These are phyloP conservation scores for Polyporus tsugae DNA, from an alignment of 1,284 basidiomycete species.

Conservation along the genomic window DNA sequence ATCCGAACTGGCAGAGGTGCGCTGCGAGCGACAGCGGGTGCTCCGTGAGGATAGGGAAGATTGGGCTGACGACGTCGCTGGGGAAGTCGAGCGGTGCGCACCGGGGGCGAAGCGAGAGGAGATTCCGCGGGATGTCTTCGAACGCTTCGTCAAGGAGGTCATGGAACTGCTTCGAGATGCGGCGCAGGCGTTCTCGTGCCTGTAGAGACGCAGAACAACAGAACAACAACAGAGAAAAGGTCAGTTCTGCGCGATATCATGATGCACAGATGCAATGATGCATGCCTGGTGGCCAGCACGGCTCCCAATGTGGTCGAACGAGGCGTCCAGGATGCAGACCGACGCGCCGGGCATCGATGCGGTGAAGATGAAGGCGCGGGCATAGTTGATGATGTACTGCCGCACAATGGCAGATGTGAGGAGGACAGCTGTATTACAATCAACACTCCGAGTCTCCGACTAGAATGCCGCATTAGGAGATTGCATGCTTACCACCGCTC, in stretches of 20 bases:
- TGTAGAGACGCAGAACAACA: neutral
- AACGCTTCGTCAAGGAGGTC: slow-evolving; percentile 17
- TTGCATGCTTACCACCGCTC: slow-evolving; percentile 71
- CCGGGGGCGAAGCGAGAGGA: slow-evolving; percentile 22
- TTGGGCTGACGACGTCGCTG: slow-evolving; percentile 53
- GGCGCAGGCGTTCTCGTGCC: slow-evolving; percentile 13
- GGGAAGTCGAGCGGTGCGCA: slow-evolving; percentile 23
- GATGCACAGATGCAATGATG: neutral
- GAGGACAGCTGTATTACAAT: slow-evolving; percentile 67
- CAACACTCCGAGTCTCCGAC: neutral
- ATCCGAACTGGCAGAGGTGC: slow-evolving; percentile 63
- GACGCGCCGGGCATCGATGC: slow-evolving; percentile 80
- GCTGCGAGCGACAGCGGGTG: slow-evolving; percentile 72
- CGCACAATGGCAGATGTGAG: slow-evolving; percentile 74
- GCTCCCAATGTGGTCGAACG: slow-evolving; percentile 27
- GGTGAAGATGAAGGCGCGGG: slow-evolving; percentile 87
- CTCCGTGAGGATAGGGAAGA: slow-evolving; percentile 83
- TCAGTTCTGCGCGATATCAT: neutral
- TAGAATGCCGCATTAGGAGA: neutral
- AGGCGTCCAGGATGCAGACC: slow-evolving; percentile 45
- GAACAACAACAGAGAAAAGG: too few relatives aligned
- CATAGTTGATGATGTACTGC: slow-evolving; percentile 90
- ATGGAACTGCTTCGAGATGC: slow-evolving; percentile 24
- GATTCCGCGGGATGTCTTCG: slow-evolving; percentile 18
- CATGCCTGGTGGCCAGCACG: slow-evolving; percentile 25